phyloP scores from a whole-genome alignment of 1,284 basidiomycete genomes.

The Malassezia vespertilionis region DNA sequence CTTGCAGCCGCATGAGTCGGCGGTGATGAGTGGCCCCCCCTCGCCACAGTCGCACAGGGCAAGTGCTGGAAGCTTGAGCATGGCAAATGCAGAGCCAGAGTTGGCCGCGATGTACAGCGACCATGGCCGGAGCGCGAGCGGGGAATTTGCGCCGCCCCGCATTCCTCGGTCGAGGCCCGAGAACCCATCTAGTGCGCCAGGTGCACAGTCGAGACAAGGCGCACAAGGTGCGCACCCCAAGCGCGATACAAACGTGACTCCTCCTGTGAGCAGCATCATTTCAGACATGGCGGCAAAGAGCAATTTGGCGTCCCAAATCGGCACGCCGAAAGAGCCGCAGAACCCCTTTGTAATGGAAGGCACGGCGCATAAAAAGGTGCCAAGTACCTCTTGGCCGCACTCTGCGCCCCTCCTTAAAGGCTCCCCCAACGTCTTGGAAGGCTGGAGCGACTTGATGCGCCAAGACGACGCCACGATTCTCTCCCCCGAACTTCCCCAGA shows the following conservation, averaged over 20 bases:
- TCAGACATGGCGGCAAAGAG: conserved; percentile 43
- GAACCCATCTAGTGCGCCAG: neutral
- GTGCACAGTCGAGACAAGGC: conserved; percentile 17
- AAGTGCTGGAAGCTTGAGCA: too few species aligned
- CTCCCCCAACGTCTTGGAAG: too few species aligned
- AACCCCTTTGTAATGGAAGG: conserved; percentile 42
- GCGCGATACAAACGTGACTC: conserved; percentile 3
- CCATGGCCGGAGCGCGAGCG: neutral
- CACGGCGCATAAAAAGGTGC: too few species aligned
- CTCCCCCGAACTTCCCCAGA: too few species aligned
- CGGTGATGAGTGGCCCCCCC: conserved; percentile 20
- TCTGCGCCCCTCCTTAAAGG: too few species aligned
- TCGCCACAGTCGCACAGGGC: conserved; percentile 20
- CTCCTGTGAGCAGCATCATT: conserved; percentile 44
- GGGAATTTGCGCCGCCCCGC: conserved; percentile 2
- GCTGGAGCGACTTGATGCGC: too few species aligned
- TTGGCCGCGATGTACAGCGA: neutral
- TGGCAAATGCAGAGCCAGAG: neutral
- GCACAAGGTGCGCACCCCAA: conserved; percentile 11
- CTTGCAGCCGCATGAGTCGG: neutral
- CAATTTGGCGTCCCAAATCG: conserved; percentile 18
- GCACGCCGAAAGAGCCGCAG: conserved; percentile 23
- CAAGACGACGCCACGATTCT: too few species aligned
- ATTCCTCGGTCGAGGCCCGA: conserved; percentile 4
- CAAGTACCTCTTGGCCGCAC: too few species aligned